Percentiles rank a stretch among this genome's conserved stretches.
These are phyloP conservation scores for Penicillium atrosanguineum DNA, from an alignment of 495 filamentous ascomycete genomes.

Conservation along the genomic window DNA sequence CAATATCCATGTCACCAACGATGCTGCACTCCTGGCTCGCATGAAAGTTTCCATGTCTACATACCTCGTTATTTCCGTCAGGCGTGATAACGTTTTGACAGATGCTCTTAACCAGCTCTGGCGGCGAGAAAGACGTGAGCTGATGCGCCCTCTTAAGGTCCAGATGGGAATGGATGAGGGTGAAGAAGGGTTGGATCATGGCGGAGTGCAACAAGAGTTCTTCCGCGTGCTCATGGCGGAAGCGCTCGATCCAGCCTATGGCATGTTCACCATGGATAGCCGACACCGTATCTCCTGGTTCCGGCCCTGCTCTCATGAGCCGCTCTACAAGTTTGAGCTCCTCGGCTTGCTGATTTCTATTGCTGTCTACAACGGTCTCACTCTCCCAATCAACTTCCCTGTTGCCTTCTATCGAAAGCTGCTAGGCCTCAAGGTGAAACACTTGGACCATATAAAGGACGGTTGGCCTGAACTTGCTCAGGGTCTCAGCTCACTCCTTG, in stretches of 20 bases:
- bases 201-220: slow-evolving; percentile 94
- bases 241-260: slow-evolving; percentile 72
- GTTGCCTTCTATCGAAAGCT: slow-evolving; percentile 79
- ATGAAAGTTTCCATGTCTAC: slow-evolving; percentile 63
- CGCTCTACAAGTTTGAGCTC: slow-evolving; percentile 86
- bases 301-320: slow-evolving; percentile 72
- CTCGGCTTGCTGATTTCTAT: slow-evolving; percentile 82
- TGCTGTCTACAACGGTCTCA: slow-evolving; percentile 93
- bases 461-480: slow-evolving; percentile 81
- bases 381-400: slow-evolving; percentile 84
- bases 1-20: slow-evolving; percentile 39
- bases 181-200: slow-evolving; percentile 89
- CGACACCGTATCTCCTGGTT: slow-evolving; percentile 83
- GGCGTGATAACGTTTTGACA: slow-evolving; percentile 64
- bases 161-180: slow-evolving; percentile 75
- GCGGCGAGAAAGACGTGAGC: slow-evolving; percentile 76
- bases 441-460: slow-evolving; percentile 73
- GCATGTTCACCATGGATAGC: slow-evolving; percentile 72
- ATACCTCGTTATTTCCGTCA: slow-evolving; percentile 75
- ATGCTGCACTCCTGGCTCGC: slow-evolving; percentile 54
- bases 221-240: slow-evolving; percentile 79
- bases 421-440: slow-evolving; percentile 59
- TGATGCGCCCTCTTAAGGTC: slow-evolving; percentile 83
- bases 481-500: slow-evolving; percentile 65
- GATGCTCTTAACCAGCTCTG: slow-evolving; percentile 89